Conservation (phyloP, 768 basidiomycete species). For the Cystofilobasidium ferigula region DNA sequence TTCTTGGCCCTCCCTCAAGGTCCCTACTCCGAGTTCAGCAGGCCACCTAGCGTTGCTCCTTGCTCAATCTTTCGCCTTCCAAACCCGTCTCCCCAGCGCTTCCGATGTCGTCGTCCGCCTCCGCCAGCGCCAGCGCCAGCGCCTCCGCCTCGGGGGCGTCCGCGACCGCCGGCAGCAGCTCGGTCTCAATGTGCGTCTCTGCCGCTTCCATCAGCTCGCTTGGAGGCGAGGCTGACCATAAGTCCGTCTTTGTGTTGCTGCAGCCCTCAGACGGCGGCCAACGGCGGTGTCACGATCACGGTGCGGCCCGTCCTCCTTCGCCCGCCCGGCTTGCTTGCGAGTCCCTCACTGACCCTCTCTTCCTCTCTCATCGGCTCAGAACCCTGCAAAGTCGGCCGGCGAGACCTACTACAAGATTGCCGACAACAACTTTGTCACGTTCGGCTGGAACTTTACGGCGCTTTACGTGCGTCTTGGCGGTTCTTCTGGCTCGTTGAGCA, state of each 20-base stretch:
- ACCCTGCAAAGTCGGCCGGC: slow-evolving; percentile 63
- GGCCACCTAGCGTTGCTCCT: too few species aligned
- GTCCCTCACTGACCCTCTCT: background rate
- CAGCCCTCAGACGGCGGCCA: slow-evolving; percentile 31
- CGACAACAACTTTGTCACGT: slow-evolving; percentile 58
- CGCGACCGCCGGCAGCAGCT: background rate
- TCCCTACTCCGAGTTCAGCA: too few species aligned
- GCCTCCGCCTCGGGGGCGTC: slow-evolving; percentile 6
- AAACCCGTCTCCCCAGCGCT: background rate
- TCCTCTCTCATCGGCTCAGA: slow-evolving; percentile 26
- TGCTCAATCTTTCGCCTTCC: background rate
- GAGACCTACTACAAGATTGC: slow-evolving; percentile 86
- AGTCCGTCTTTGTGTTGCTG: background rate
- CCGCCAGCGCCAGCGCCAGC: background rate
- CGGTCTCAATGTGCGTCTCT: slow-evolving; percentile 14
- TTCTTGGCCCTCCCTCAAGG: too few species aligned
- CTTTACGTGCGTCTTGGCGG: slow-evolving; percentile 42
- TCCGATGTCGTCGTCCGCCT: slow-evolving; percentile 11
- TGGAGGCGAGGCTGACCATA: background rate
- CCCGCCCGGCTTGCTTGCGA: background rate
- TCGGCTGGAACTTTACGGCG: slow-evolving; percentile 80
- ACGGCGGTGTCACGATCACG: slow-evolving; percentile 56
- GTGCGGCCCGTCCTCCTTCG: slow-evolving; percentile 2
- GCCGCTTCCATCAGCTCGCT: background rate
- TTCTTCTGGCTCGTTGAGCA: background rate